Percentiles rank a stretch among this genome's conserved stretches.
phyloP scores from a whole-genome alignment of 108 stramenopile species.

The Hondaea fermentalgiana region DNA sequence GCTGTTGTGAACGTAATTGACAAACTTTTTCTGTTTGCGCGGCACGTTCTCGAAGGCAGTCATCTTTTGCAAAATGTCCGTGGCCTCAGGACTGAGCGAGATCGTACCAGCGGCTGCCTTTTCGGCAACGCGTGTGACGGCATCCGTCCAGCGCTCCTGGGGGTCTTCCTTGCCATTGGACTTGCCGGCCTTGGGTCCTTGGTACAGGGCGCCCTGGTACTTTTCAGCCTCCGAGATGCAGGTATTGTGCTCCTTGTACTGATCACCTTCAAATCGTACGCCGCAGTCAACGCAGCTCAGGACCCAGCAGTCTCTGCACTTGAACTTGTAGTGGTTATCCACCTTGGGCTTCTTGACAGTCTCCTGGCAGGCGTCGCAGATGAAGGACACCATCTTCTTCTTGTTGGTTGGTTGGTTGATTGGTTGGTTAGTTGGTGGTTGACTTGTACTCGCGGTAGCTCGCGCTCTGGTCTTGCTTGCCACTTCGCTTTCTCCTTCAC shows the following conservation, averaged over 20 bases:
- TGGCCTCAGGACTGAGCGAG: not conserved
- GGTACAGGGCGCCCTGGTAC: conserved; percentile 52
- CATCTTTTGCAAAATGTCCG: conserved; percentile 25
- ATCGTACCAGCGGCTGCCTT: conserved; percentile 6
- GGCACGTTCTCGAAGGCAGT: conserved; percentile 42
- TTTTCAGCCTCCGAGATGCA: conserved; percentile 58
- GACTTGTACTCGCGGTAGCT: too few species aligned
- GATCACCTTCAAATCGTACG: conserved; percentile 36
- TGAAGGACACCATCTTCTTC: conserved; percentile 47
- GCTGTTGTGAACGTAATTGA: conserved; percentile 42
- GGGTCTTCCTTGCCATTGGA: not conserved
- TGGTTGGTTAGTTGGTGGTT: too few species aligned
- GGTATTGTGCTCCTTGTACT: conserved; percentile 40
- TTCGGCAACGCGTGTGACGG: conserved; percentile 6
- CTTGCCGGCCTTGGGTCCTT: conserved; percentile 32
- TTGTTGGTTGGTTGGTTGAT: too few species aligned
- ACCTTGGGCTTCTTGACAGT: conserved; percentile 54
- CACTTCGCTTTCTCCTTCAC: too few species aligned
- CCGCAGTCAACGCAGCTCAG: conserved; percentile 56
- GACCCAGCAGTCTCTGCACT: conserved; percentile 16
- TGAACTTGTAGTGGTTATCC: conserved; percentile 20
- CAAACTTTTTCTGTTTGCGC: conserved; percentile 53
- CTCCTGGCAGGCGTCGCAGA: conserved; percentile 57
- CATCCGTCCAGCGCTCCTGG: conserved; percentile 23
- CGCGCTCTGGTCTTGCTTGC: too few species aligned